Evolutionary conservation across 2,329 filamentous ascomycete species (phyloP).

Genomic region (Cytospora chrysosperma): DNA sequence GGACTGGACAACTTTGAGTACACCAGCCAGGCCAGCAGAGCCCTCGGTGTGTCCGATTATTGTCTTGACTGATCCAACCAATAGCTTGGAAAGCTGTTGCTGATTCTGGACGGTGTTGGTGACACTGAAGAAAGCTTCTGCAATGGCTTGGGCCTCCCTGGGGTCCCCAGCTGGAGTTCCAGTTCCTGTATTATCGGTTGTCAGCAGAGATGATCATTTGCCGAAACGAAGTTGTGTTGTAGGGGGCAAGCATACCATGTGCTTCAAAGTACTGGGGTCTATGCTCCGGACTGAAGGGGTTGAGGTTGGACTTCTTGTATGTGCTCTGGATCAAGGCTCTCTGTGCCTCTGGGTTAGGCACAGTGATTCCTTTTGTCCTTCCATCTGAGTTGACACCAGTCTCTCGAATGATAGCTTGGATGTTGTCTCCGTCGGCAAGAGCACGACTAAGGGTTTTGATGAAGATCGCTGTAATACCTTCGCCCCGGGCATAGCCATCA

Average conservation of each 20-base stretch:
- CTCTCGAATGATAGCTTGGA: constrained; percentile 48
- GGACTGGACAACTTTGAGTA: constrained; percentile 44
- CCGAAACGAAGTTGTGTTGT: constrained; percentile 25
- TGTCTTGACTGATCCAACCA: constrained; percentile 45
- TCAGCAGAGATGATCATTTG: rapidly evolving
- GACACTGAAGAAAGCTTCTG: constrained; percentile 39
- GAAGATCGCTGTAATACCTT: constrained; percentile 51
- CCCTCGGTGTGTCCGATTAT: constrained; percentile 51
- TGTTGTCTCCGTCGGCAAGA: constrained; percentile 47
- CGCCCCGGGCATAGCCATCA: constrained; percentile 58
- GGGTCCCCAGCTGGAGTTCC: constrained; percentile 42
- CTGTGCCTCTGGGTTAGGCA: constrained; percentile 50
- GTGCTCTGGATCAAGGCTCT: constrained; percentile 43
- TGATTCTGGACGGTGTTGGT: not conserved
- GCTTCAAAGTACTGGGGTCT: constrained; percentile 49
- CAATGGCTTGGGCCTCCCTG: constrained; percentile 44
- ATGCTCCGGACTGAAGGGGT: constrained; percentile 33
- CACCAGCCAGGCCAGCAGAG: constrained; percentile 47
- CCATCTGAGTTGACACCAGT: constrained; percentile 52
- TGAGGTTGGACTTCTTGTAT: constrained; percentile 43
- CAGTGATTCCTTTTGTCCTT: constrained; percentile 51
- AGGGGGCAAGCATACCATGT: constrained; percentile 37
- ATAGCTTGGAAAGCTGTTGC: constrained; percentile 27
- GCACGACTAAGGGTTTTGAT: constrained; percentile 53
- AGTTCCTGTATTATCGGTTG: constrained; percentile 22